A percentile compares a stretch with the other conserved stretches of the same genome.
phyloP scores from a whole-genome alignment of 1,284 basidiomycete species.

The Cryptococcus neoformans region DNA sequence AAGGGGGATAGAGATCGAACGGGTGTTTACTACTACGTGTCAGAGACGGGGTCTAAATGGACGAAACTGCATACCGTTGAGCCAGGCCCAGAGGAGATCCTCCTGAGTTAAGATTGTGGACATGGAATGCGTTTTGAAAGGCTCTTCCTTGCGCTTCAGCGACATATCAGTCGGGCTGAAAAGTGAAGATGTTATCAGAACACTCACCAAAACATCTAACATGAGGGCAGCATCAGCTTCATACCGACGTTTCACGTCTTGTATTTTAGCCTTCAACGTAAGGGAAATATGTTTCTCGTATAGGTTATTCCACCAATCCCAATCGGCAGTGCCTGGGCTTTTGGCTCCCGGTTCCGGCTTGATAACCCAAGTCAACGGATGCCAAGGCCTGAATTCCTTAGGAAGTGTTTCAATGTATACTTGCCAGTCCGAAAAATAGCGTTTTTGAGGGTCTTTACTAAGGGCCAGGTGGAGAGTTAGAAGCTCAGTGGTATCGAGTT shows the following conservation, averaged over 20 bases:
- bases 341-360: conserved; percentile 15
- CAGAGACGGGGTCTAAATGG: not conserved
- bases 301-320: conserved; percentile 25
- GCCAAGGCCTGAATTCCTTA: conserved; percentile 59
- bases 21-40: conserved; percentile 68
- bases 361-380: conserved; percentile 73
- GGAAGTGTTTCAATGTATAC: conserved; percentile 74
- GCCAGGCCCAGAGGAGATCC: conserved; percentile 78
- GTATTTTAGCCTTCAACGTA: conserved; percentile 54
- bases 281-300: conserved; percentile 52
- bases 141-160: conserved; percentile 23
- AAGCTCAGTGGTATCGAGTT: conserved; percentile 52
- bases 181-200: too few species aligned
- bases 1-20: conserved; percentile 75
- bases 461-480: conserved; percentile 63
- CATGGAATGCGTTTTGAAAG: conserved; percentile 33
- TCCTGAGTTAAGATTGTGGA: conserved; percentile 24
- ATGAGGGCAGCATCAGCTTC: conserved; percentile 57
- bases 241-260: conserved; percentile 57
- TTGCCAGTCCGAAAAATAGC: conserved; percentile 59
- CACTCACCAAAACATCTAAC: conserved; percentile 47
- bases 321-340: conserved; percentile 1
- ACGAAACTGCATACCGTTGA: conserved; percentile 60
- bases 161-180: conserved; percentile 1
- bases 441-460: conserved; percentile 40